Conservation (phyloP, 1,284 basidiomycete species). For the Sporisorium graminicola region DNA sequence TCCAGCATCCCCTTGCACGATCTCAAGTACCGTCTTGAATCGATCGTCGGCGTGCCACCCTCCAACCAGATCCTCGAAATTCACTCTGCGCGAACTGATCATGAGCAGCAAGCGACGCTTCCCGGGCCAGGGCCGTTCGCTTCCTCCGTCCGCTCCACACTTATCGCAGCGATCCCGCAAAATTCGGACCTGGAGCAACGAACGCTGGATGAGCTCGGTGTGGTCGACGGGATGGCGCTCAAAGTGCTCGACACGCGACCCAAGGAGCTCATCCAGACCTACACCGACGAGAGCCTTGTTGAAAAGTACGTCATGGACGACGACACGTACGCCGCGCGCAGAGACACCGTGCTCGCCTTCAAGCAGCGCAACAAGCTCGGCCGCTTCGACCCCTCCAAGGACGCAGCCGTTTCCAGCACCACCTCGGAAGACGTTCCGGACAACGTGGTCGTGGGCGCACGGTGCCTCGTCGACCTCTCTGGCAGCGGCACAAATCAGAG, state of each 20-base stretch:
- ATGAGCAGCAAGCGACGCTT: constrained; percentile 47
- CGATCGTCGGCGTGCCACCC: constrained; percentile 86
- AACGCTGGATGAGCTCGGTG: constrained; percentile 80
- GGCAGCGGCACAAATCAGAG: constrained; percentile 71
- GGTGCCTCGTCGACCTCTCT: constrained; percentile 84
- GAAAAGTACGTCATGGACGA: constrained; percentile 92
- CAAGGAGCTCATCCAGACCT: constrained; percentile 78
- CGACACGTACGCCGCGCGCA: constrained; percentile 79
- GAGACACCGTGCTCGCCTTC: constrained; percentile 88
- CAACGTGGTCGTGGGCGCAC: constrained; percentile 76
- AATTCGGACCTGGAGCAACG: constrained; percentile 77
- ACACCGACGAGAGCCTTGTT: constrained; percentile 85
- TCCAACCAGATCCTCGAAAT: constrained; percentile 71
- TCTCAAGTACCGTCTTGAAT: constrained; percentile 82
- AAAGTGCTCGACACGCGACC: constrained; percentile 74
- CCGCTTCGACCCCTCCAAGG: constrained; percentile 76
- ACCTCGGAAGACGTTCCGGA: constrained; percentile 58
- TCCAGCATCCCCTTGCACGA: constrained; percentile 40
- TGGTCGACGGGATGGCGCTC: constrained; percentile 79
- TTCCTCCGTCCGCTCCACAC: constrained; percentile 71
- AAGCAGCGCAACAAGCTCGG: constrained; percentile 90
- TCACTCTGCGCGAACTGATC: constrained; percentile 71
- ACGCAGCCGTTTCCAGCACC: constrained; percentile 63
- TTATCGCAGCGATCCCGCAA: constrained; percentile 72
- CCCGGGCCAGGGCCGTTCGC: constrained; percentile 23